Base-by-base conservation (phyloP, 1,139 yeast genomes). In the Zygoascus meyerae region DNA sequence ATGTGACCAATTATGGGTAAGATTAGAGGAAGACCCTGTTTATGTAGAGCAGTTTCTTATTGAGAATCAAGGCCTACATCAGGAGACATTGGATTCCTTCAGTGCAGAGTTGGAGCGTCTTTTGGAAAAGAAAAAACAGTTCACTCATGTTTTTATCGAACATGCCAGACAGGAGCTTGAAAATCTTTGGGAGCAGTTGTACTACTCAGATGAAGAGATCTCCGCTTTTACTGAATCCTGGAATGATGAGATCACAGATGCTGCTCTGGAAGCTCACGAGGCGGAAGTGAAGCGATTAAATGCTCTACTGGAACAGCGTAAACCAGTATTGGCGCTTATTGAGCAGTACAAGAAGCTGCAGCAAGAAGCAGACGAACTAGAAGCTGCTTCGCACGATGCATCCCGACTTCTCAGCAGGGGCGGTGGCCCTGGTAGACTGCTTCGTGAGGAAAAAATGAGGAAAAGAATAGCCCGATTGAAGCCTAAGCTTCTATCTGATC, bases 361-460 rank as follows among this genome's bases (percentile, higher is more conserved):
- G 33, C 66, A 70, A 16, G 95, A 87, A 56, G 83, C 83, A 54
- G 60, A 65, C 3, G 78, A 78, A 44, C 71, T 92, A 35, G 80
- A 74, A 40, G 83, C 79, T 53, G 79, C 94, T 4, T 77, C 86
- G 1, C 83, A 80, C 56, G 95, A 92, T 61, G 81, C 96, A 0
- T 81, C 94, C 0, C 73, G 97, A 52, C 70, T 90, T 37, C 68
- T 85, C 45, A 77, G 85, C 52, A 78, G 86, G 57, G 82, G 87
- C 53, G 38, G 45, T 12, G 45, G 45, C 12, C 56, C 65, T 1
- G 69, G 62, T 7, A 82, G 89, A 26, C 68, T 90, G 47, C 72
- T 86, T 51, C 77, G 83, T 51, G 97, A 92, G 63, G 96, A 89
- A 59, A 82, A 77, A 58, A 72, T 80, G 38, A 71, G 97, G 46